Percentiles rank a stretch among this genome's conserved stretches.
These are phyloP conservation scores for Didymella exigua DNA, from an alignment of 2,329 filamentous ascomycete genomes.

Conservation along the genomic window DNA sequence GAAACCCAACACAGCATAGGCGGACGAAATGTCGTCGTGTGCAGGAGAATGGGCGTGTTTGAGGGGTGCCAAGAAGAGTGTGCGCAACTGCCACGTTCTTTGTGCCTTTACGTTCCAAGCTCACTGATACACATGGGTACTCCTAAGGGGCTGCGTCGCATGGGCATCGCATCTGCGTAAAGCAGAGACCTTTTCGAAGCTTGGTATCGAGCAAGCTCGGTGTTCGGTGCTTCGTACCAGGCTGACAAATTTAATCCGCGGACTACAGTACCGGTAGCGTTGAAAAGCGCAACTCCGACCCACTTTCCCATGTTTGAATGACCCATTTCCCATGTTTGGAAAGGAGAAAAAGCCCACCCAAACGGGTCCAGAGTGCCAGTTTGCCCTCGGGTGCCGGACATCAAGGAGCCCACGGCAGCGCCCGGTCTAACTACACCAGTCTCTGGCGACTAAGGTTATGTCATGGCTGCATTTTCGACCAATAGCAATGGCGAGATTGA, in stretches of 20 bases:
- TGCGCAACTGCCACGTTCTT: neutral
- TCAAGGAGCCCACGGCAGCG: slow-evolving; percentile 13
- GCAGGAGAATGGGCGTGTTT: neutral
- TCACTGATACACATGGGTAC: neutral
- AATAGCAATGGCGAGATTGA: neutral
- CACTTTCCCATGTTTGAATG: neutral
- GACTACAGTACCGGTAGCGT: no score
- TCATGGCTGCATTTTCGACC: neutral
- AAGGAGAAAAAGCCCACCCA: neutral
- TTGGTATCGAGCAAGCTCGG: neutral
- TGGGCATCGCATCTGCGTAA: neutral
- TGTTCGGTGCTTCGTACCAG: slow-evolving; percentile 4
- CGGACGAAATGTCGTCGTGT: neutral
- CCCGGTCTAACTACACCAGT: neutral
- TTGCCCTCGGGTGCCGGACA: slow-evolving; percentile 6
- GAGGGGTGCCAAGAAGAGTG: neutral
- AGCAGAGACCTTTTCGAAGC: neutral
- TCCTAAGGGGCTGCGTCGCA: neutral
- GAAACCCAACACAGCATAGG: neutral
- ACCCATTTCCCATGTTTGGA: neutral
- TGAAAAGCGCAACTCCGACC: neutral
- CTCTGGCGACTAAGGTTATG: neutral
- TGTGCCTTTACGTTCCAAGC: neutral
- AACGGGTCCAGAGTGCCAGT: neutral
- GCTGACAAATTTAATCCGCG: neutral